A percentile compares a stretch with the other conserved stretches of the same genome.
phyloP scores from a whole-genome alignment of 768 basidiomycete species.

The Cyclocybe cylindracea region DNA sequence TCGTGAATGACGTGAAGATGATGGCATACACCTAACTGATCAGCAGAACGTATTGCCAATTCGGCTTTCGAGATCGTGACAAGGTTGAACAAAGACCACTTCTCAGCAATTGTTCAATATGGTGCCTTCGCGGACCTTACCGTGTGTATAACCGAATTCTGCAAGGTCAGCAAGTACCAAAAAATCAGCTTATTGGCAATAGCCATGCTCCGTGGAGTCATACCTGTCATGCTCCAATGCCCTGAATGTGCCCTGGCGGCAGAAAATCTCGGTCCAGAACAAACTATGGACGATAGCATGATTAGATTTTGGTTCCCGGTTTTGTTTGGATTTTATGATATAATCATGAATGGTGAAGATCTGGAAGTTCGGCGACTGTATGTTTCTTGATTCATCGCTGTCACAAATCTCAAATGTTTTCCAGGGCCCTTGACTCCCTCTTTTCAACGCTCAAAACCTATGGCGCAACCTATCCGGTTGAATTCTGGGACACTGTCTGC shows the following conservation, averaged over 20 bases:
- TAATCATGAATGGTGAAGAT: constrained; percentile 99
- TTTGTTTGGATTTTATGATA: constrained; percentile 97
- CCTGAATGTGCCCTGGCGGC: constrained; percentile 58
- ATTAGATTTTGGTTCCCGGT: constrained; percentile 97
- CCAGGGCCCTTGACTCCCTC: constrained; percentile 92
- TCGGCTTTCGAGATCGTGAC: constrained; percentile 97
- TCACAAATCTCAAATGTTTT: constrained; percentile 7
- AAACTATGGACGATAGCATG: constrained; percentile 77
- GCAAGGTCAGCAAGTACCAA: constrained; percentile 99
- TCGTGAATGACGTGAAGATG: constrained; percentile 15
- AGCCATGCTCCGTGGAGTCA: constrained; percentile 91
- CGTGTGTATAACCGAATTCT: constrained; percentile 98
- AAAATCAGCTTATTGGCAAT: constrained; percentile 96
- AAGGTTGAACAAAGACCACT: constrained; percentile 87
- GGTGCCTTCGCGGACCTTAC: constrained; percentile 96
- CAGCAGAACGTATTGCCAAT: constrained; percentile 81
- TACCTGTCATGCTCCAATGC: constrained; percentile 86
- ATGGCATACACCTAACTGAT: neutral
- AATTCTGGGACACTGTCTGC: constrained; percentile 98
- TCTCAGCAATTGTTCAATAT: constrained; percentile 85
- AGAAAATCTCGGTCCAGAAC: constrained; percentile 26
- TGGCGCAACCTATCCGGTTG: constrained; percentile 80
- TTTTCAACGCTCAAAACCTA: constrained; percentile 93
- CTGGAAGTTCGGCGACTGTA: constrained; percentile 95
- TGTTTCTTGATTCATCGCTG: constrained; percentile 31